Base-by-base conservation (phyloP, 2,329 filamentous ascomycete species). In the Sporothrix brasiliensis region DNA sequence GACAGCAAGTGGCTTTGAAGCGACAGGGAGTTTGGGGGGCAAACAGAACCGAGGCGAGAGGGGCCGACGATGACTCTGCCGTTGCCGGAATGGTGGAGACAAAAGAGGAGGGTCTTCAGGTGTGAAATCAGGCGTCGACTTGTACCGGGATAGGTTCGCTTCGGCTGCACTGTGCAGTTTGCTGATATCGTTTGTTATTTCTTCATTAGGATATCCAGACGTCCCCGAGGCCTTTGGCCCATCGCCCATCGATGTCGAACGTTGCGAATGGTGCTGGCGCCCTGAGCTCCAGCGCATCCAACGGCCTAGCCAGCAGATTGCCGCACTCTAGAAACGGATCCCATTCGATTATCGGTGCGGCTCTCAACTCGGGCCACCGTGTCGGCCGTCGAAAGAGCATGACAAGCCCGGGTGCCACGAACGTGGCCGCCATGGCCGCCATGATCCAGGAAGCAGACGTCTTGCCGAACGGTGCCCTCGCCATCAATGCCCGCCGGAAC, bases 331-430 rank as follows among this genome's bases (percentile, higher is more conserved):
- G 93, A 77, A 89, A 88, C 76, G 92, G 93, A 83, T 92, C 92
- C 66, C 91, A 95, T 80, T 94, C 92, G 71, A 85, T 93, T 75
- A 91, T 94, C 70, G 87, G 91, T 72, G 70, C 72, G 2, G 70
- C 73, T 71, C 87, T 94, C 77, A 94, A 94, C 83, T 83, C 89
- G 76, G 90, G 88, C 79, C 92, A 97, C 80, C 92, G 95, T 76
- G 89, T 98, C 75, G 93, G 92, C 76, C 92, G 94, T 77, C 89
- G 95, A 76, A 98, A 98, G 87, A 97, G 94, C 81, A 93, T 97
- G 78, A 93, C 92, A 72, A 91, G 89, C 74, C 87, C 90, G 61
- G 86, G 85, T 63, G 86, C 85, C 63, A 86, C 87, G 79, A 94
- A 91, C 80, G 88, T 91, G 60, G 90, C 91, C 21, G 92, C 91